These are phyloP conservation scores for Epichloe sp. DNA, from an alignment of 2,329 filamentous ascomycete genomes.

Conservation along the genomic window DNA sequence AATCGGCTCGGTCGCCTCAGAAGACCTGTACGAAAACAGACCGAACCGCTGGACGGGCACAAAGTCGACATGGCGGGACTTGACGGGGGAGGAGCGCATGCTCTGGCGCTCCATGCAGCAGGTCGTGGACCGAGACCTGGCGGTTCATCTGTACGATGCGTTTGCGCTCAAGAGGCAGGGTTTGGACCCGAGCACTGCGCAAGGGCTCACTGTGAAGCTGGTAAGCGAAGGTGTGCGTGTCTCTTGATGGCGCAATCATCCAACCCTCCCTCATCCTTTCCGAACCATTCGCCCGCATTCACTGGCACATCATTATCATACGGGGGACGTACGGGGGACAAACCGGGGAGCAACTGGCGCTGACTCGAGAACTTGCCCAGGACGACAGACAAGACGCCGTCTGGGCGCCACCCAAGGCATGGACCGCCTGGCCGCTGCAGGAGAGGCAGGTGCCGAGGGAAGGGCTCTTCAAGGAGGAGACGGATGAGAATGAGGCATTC, in stretches of 20 bases:
- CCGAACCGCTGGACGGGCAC: constrained; percentile 64
- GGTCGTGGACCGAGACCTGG: constrained; percentile 51
- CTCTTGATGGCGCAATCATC: too few species aligned
- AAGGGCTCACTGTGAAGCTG: constrained; percentile 16
- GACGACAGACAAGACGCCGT: constrained; percentile 17
- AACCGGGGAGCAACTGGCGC: not conserved
- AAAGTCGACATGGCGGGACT: constrained; percentile 50
- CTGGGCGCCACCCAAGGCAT: constrained; percentile 44
- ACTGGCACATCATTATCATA: too few species aligned
- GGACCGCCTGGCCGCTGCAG: constrained; percentile 79
- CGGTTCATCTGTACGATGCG: constrained; percentile 67
- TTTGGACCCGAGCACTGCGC: constrained; percentile 13
- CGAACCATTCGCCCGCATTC: too few species aligned
- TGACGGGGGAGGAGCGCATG: constrained; percentile 48
- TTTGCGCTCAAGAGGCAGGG: constrained; percentile 46
- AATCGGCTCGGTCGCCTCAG: constrained; percentile 32
- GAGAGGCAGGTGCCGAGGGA: constrained; percentile 46
- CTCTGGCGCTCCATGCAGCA: constrained; percentile 51
- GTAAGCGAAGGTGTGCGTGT: constrained; percentile 6
- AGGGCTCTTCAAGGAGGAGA: constrained; percentile 32
- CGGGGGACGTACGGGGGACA: too few species aligned
- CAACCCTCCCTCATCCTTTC: too few species aligned
- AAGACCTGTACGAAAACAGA: constrained; percentile 34
- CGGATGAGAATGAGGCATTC: constrained; percentile 36
- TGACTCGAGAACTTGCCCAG: constrained; percentile 8